Percentiles rank a stretch among this genome's conserved stretches.
These are phyloP conservation scores for Gnomoniopsis smithogilvyi DNA, from an alignment of 2,329 filamentous ascomycete genomes.

Conservation along the genomic window DNA sequence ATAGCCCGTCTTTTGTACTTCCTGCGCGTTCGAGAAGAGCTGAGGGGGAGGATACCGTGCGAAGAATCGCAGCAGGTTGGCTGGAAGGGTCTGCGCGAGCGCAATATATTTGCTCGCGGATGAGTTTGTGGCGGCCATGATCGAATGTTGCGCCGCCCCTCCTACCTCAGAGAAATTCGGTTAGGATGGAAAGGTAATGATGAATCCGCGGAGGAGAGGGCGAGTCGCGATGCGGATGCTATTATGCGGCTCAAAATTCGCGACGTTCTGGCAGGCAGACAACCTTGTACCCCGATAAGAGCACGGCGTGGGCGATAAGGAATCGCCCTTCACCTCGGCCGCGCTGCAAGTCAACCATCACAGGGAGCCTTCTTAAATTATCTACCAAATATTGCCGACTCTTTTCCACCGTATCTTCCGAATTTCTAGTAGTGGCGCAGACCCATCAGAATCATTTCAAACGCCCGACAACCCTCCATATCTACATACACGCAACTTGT, in stretches of 20 bases:
- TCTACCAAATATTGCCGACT: neutral
- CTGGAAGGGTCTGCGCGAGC: constrained; percentile 71
- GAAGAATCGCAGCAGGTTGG: constrained; percentile 80
- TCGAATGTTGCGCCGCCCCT: constrained; percentile 15
- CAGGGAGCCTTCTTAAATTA: neutral
- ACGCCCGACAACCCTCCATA: no score
- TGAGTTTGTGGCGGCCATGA: constrained; percentile 20
- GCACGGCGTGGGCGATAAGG: neutral
- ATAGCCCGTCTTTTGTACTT: constrained; percentile 44
- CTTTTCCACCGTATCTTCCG: neutral
- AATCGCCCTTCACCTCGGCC: neutral
- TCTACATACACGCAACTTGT: neutral
- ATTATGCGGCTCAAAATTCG: constrained; percentile 11
- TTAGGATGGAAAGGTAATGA: constrained; percentile 2
- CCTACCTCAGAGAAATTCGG: constrained; percentile 18
- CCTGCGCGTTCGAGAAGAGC: constrained; percentile 43
- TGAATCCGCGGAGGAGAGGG: neutral
- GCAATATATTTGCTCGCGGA: constrained; percentile 38
- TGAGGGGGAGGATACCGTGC: constrained; percentile 77
- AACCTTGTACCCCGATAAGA: neutral
- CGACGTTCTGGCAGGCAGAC: constrained; percentile 12
- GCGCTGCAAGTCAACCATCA: neutral
- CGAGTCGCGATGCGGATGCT: neutral
- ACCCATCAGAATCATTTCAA: neutral
- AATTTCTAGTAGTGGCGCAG: neutral